A percentile compares a stretch with the other conserved stretches of the same genome.
These are phyloP conservation scores for Xylaria nigripes DNA, from an alignment of 495 filamentous ascomycete species.

Conservation along the genomic window DNA sequence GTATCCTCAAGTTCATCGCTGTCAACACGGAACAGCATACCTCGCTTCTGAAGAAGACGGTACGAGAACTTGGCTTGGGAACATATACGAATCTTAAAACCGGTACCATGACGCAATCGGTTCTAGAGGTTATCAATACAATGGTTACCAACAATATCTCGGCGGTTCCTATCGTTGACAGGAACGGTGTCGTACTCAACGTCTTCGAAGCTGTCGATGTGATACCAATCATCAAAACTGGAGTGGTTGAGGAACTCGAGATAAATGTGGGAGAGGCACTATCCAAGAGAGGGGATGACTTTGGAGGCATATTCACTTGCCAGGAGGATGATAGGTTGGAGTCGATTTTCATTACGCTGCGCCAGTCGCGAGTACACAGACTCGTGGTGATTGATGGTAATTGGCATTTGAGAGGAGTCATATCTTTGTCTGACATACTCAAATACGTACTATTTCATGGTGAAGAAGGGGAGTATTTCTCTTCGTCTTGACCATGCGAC, in stretches of 20 bases:
- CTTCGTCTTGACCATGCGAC: slow-evolving; percentile 23
- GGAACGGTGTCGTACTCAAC: slow-evolving; percentile 75
- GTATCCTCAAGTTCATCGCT: slow-evolving; percentile 96
- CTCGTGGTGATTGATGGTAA: slow-evolving; percentile 87
- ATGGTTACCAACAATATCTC: slow-evolving; percentile 90
- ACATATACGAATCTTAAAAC: slow-evolving; percentile 75
- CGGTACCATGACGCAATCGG: slow-evolving; percentile 82
- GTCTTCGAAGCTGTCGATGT: slow-evolving; percentile 98
- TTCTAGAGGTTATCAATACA: slow-evolving; percentile 92
- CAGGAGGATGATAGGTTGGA: slow-evolving; percentile 83
- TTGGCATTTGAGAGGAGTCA: slow-evolving; percentile 74
- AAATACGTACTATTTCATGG: slow-evolving; percentile 88
- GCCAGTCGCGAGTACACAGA: slow-evolving; percentile 86
- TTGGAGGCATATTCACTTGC: slow-evolving; percentile 94
- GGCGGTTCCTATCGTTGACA: slow-evolving; percentile 87
- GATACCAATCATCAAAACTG: slow-evolving; percentile 89
- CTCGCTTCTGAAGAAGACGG: slow-evolving; percentile 76
- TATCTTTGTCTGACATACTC: slow-evolving; percentile 93
- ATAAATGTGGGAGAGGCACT: slow-evolving; percentile 85
- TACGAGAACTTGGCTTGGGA: slow-evolving; percentile 78
- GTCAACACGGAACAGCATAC: slow-evolving; percentile 89
- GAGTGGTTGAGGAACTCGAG: slow-evolving; percentile 82
- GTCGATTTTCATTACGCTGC: slow-evolving; percentile 94
- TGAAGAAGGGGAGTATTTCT: slow-evolving; percentile 51
- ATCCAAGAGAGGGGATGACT: slow-evolving; percentile 81